A percentile compares a stretch with the other conserved stretches of the same genome.
phyloP scores from a whole-genome alignment of 257 asterid species.

The Coffea canephora region DNA sequence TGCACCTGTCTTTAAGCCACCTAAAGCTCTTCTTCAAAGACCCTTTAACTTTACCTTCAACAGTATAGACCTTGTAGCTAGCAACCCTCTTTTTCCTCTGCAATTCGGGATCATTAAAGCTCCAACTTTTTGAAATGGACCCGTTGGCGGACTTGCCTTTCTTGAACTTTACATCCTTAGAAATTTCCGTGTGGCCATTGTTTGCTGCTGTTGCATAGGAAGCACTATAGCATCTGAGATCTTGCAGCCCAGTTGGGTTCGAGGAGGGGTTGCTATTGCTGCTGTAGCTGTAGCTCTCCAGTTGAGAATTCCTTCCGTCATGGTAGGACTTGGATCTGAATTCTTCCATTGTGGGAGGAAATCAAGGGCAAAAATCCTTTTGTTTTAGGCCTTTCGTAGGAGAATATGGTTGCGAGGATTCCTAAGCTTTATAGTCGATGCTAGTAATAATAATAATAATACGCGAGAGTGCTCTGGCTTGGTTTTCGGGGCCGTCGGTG shows the following conservation, averaged over 20 bases:
- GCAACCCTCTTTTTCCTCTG: conserved; percentile 87
- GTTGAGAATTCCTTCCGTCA: conserved; percentile 30
- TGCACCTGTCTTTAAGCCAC: conserved; percentile 64
- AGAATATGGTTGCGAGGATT: neutral
- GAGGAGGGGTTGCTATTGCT: conserved; percentile 22
- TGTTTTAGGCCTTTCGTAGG: neutral
- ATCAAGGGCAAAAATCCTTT: neutral
- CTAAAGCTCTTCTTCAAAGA: conserved; percentile 64
- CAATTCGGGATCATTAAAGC: conserved; percentile 64
- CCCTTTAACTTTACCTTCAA: conserved; percentile 76
- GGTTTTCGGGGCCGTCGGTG: too few relatives aligned
- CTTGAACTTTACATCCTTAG: conserved; percentile 59
- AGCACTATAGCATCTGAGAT: conserved; percentile 73
- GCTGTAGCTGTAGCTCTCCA: conserved; percentile 28
- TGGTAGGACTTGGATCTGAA: conserved; percentile 47
- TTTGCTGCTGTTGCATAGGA: conserved; percentile 43
- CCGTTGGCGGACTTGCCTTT: conserved; percentile 64
- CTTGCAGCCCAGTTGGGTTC: conserved; percentile 53
- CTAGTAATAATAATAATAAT: neutral
- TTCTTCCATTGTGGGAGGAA: conserved; percentile 38
- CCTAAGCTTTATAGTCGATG: neutral
- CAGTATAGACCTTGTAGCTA: conserved; percentile 66
- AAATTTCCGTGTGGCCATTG: conserved; percentile 37
- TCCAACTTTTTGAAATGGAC: conserved; percentile 49
- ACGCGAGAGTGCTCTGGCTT: neutral